Evolutionary conservation across 2,329 filamentous ascomycete genomes (phyloP).

Genomic region (Aciculosporium take): DNA sequence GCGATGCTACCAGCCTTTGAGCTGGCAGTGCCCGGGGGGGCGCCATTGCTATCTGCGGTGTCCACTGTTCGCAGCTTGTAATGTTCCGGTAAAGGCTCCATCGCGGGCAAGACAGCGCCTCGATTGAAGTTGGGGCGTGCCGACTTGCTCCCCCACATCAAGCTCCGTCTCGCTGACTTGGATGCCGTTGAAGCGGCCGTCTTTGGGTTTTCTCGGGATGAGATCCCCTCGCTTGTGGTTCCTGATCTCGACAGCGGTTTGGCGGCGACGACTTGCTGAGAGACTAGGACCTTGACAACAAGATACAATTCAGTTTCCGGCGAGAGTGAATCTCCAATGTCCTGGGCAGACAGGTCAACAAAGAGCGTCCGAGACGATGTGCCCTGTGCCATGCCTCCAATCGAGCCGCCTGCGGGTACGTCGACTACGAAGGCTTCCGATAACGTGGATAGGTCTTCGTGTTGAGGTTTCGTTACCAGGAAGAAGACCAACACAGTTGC

Average conservation of each 20-base stretch:
- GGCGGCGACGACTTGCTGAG: conserved; percentile 30
- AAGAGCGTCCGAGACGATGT: conserved; percentile 73
- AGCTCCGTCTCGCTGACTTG: conserved; percentile 44
- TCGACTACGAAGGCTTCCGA: conserved; percentile 76
- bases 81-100: conserved; percentile 44
- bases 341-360: conserved; percentile 65
- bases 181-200: conserved; percentile 34
- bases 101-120: conserved; percentile 30
- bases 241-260: conserved; percentile 40
- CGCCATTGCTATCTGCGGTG: conserved; percentile 29
- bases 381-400: conserved; percentile 49
- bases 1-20: conserved; percentile 23
- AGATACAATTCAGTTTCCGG: conserved; percentile 65
- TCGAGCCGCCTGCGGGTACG: conserved; percentile 58
- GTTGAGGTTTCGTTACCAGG: conserved; percentile 57
- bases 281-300: conserved; percentile 62
- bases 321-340: conserved; percentile 48
- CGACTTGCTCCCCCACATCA: conserved; percentile 56
- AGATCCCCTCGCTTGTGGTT: conserved; percentile 25
- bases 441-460: conserved; percentile 48
- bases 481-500: conserved; percentile 64
- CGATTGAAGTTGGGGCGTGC: conserved; percentile 41
- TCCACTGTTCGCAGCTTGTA: conserved; percentile 24
- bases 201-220: conserved; percentile 30
- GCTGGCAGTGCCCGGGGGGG: conserved; percentile 44